Evolutionary conservation across 768 basidiomycete species (phyloP), one percentile per base, ranked within the genome.

Genomic region (Cyclocybe aegerita): DNA sequence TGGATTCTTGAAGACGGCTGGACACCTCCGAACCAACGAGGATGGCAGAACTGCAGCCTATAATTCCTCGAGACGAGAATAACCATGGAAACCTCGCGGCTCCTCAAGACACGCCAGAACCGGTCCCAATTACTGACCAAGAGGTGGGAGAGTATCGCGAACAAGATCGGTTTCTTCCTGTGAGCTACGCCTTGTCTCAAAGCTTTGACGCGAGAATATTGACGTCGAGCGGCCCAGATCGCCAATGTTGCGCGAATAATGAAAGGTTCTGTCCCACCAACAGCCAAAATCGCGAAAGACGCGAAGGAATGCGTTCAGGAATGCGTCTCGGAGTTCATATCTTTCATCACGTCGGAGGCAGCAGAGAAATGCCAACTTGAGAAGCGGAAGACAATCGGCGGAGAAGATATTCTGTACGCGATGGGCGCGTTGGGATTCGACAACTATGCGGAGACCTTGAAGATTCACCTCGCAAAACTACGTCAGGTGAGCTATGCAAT

Each of bases 231-330:
- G 23, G 5, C 16, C 12, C 59, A 95, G 94, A 98, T 98, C 60
- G 95, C 95, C 45, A 98, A 98, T 65, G 94, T 98, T n/a, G 85
- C 93, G 11, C 82, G 96, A 15, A 95, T 98, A 63, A 98, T 98
- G 95, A 98, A 98, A 70, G 76, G 85, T 38, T 81, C 92, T 9
- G 86, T 98, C 2, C 95, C 96, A 0, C 73, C 85, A 0, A 88
- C 88, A 14, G 92, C 96, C 38, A 98, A 98, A 73, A 96, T 98
- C 61, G 90, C 92, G 7, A 98, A 98, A 68, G 96, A 98, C 69
- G 94, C 94, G 39, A 98, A 98, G 66, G 96, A 98, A 71, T 94
- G 92, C 70, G 93, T 98, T 38, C 96, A 98, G 67, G 96, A 98
- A 71, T 97, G 95, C 70, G 93, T 97, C 49, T 93, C 90, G 38